phyloP scores from a whole-genome alignment of 2,329 filamentous ascomycete genomes.

The Botryotinia calthae region DNA sequence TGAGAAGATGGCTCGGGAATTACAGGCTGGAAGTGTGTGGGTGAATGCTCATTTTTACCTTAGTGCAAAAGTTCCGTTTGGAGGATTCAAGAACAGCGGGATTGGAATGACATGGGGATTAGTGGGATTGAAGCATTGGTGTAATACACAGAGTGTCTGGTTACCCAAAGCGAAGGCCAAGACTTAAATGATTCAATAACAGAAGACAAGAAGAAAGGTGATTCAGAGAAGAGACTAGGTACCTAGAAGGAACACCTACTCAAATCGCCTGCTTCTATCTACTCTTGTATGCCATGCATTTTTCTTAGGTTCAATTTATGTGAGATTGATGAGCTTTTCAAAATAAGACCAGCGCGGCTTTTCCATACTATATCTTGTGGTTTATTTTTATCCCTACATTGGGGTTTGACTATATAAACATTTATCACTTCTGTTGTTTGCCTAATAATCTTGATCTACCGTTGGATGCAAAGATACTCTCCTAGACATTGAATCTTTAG shows the following conservation, averaged over 20 bases:
- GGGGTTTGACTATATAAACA: too few species aligned
- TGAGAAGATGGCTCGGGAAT: constrained; percentile 49
- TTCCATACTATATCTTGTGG: rapidly evolving
- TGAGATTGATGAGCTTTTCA: background rate
- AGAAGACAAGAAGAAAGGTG: background rate
- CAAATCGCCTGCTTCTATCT: background rate
- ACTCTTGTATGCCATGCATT: background rate
- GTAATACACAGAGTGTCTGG: constrained; percentile 20
- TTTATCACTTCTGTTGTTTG: too few species aligned
- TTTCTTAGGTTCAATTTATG: background rate
- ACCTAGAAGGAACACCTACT: background rate
- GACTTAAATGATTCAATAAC: background rate
- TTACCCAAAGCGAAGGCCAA: background rate
- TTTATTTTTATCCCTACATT: background rate
- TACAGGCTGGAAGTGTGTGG: constrained; percentile 59
- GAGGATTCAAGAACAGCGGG: constrained; percentile 38
- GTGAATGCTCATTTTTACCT: constrained; percentile 54
- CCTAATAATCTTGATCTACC: background rate
- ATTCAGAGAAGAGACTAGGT: background rate
- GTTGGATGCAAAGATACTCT: background rate
- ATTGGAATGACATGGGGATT: constrained; percentile 34
- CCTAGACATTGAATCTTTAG: background rate
- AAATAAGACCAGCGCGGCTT: background rate
- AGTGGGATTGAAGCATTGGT: constrained; percentile 13
- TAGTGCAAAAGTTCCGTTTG: constrained; percentile 43